Base-by-base conservation (phyloP, 257 asterid species). In the Solanum medicagineum region DNA sequence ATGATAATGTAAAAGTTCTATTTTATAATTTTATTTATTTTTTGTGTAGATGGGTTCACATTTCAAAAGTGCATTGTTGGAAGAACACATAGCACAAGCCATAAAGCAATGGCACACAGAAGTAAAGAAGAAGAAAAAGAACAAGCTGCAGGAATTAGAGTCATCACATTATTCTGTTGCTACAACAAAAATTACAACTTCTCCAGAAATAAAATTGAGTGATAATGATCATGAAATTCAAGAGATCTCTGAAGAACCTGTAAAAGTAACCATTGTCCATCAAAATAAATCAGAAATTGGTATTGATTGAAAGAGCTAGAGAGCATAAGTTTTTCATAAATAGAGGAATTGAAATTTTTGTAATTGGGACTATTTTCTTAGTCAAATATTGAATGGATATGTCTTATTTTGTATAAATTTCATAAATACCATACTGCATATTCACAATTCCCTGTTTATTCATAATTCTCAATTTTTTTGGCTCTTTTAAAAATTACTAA, bases 11-110 rank as follows among this genome's bases (percentile, higher is more conserved):
- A 63, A 63, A 63, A 63, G 2, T 63, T 24, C 9, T 24, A 5
- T 62, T 62, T 22, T 29, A 63, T 63, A 40, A 12, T 32, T 63
- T 10, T 22, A 29, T 66, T 63, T 26, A 12, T 6, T 8, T 66
- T 65, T 65, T 65, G 6, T 29, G 4, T 86, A 94, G 98, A 94
- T 94, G 98, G 98, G 98, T 4, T 91, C 97, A 60, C 29, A 88
- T 42, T 92, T 87, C 68, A 94, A 94, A 85, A 90, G 80, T 22
- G 88, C 91, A 83, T 90, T 90, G 66, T 74, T 94, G 11, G 97
- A 92, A 85, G 94, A 91, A 55, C 89, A 90, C 36, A 90, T 94
- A 36, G 68, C 91, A 47, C 92, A 93, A 6, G 93, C 87, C 86
- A 63, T 94, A 82, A 94, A 87, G 85, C 86, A 81, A 71, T 94